Percentiles rank a stretch among this genome's conserved stretches.
These are phyloP conservation scores for Niebla homalea DNA, from an alignment of 495 filamentous ascomycete species.

Conservation along the genomic window DNA sequence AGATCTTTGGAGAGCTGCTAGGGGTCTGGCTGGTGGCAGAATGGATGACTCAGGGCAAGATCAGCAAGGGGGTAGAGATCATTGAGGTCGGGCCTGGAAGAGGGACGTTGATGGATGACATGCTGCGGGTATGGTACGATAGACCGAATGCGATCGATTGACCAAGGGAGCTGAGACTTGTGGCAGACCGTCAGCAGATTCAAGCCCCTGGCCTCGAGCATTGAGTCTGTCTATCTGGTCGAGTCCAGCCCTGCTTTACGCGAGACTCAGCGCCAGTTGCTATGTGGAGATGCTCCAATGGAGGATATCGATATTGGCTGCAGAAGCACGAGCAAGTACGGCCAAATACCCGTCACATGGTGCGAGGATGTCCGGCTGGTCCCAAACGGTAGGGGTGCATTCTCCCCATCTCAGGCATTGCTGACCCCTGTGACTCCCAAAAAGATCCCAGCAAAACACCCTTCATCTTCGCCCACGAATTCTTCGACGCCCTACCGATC, in stretches of 20 bases:
- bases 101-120: constrained; percentile 95
- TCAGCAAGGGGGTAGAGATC: constrained; percentile 58
- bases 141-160: neutral
- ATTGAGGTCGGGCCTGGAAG: constrained; percentile 91
- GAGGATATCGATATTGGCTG: constrained; percentile 63
- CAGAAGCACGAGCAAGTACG: constrained; percentile 63
- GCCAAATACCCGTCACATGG: constrained; percentile 64
- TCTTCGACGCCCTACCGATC: constrained; percentile 98
- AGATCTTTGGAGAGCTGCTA: constrained; percentile 88
- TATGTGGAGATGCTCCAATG: constrained; percentile 64
- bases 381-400: constrained; percentile 45
- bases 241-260: constrained; percentile 72
- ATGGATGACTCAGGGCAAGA: constrained; percentile 81
- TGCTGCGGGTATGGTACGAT: constrained; percentile 52
- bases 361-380: constrained; percentile 77
- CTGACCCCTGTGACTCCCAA: neutral
- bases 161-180: neutral
- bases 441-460: constrained; percentile 52
- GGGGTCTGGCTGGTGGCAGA: constrained; percentile 91
- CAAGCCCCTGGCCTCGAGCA: constrained; percentile 56
- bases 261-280: constrained; percentile 59
- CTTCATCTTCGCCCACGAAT: constrained; percentile 92
- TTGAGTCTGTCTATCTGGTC: constrained; percentile 80
- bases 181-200: constrained; percentile 71
- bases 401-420: constrained; percentile 1